Evolutionary conservation across 495 filamentous ascomycete genomes (phyloP), one percentile per base, ranked within the genome.

Genomic region (Aspergillus baeticus): DNA sequence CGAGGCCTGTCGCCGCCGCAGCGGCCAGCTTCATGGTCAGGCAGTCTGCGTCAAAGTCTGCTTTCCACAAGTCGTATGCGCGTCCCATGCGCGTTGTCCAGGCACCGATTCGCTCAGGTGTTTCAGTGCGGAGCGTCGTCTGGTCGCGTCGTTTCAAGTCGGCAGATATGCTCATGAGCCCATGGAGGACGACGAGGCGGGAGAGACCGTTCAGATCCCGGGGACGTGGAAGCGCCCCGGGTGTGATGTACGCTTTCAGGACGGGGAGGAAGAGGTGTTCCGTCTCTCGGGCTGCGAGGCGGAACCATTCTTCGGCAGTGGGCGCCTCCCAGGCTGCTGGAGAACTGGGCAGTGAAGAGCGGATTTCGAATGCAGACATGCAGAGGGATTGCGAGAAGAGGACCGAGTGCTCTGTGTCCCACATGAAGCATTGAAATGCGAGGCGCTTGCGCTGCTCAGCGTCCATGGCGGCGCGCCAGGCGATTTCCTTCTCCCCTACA

Each of bases 361-460:
- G 69, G 18, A 85, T 73, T 42, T 83, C 80, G 47, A 83, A 82
- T 13, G 78, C 80, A 5, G 76, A 81, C 81, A 83, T 84, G 62
- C 80, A 84, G 0, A 84, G 69, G 5, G 76, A 80, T 58, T 84
- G 80, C 18, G 76, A 83, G 61, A 82, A 83, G 5, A 83, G 66
- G 0, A 81, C 78, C 1, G 80, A 79, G 55, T 81, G 79, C 58
- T 82, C 79, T 0, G 77, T 80, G 54, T 83, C 81, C 81, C 80
- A 83, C 75, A 84, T 81, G 56, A 84, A 85, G 53, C 78, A 82
- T 26, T 80, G 70, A 45, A 84, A 71, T 0, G 77, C 76, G 6
- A 83, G 63, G 22, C 79, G 71, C 63, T 81, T 80, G 29, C 76
- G 74, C 54, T 84, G 80, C 57, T 84, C 81, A 6, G 69, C 75